Evolutionary conservation across 176 grass and related monocot genomes (phyloP), one percentile per base, ranked within the genome.

Genomic region (Stipa capillata): DNA sequence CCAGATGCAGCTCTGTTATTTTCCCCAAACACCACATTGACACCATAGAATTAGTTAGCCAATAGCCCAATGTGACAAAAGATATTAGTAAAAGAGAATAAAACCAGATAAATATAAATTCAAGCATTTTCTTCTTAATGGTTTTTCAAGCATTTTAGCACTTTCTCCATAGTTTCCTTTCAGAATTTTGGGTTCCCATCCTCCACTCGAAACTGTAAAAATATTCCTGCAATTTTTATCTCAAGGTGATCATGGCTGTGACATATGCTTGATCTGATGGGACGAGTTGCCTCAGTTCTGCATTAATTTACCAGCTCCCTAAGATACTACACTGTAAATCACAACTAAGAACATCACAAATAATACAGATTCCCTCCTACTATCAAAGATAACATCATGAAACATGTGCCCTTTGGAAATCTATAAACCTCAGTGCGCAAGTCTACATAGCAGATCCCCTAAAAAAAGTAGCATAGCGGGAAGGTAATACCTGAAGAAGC

Each of bases 401-500:
- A 52, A 85, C 50, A 49, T 44, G 50, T 81, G 16, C 4, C 51
- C 7, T 50, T 73, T 74, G 23, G 27, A 60, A 58, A 53, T 23
- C 14, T 43, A 67, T 34, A 69, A 45, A 69, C 49, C 12, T 44
- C 27, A 73, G 18, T 66, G 21, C 35, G 55, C 5, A 14, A 23
- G 21, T 76, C 35, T 31, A 12, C 20, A 53, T 41, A 66, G 51
- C 34, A 77, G 16, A 69, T 69, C 14, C 41, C 6, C 36, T 47
- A 29, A 67, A 21, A 67, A 21, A 67, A 69, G 24, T 45, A 70
- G 16, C 25, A 63, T 44, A 59, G 52, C 40, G 77, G 11, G 15
- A 27, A 62, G 57, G 18, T 51, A 20, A 60, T 86, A 98, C 95
- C 95, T 94, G 84, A 94, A 98, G 86, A 98, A 91, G 79, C 92